A percentile compares a stretch with the other conserved stretches of the same genome.
phyloP scores from a whole-genome alignment of 2,329 filamentous ascomycete species.

The Elsinoe arachidis region DNA sequence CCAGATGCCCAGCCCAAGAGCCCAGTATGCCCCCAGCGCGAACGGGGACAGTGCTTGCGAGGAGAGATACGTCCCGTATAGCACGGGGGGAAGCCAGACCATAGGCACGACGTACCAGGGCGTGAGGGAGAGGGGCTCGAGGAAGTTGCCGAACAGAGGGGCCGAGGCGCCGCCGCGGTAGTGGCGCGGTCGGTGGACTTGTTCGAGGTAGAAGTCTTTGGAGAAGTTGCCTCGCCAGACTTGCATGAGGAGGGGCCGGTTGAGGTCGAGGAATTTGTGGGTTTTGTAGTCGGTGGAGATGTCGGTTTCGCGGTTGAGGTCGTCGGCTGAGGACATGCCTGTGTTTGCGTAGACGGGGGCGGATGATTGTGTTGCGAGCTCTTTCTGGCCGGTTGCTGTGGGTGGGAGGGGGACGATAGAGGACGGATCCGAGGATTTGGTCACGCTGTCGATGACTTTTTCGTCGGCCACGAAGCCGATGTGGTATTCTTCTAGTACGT shows the following conservation, averaged over 20 bases:
- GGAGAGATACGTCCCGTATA: conserved; percentile 63
- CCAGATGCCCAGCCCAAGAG: conserved; percentile 70
- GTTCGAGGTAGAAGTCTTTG: conserved; percentile 95
- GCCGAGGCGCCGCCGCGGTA: conserved; percentile 91
- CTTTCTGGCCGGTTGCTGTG: conserved; percentile 38
- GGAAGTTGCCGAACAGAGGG: conserved; percentile 91
- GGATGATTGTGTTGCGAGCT: conserved; percentile 39
- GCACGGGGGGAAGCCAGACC: conserved; percentile 73
- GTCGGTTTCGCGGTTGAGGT: conserved; percentile 81
- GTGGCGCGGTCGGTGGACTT: conserved; percentile 90
- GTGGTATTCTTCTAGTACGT: conserved; percentile 79
- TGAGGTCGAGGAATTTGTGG: conserved; percentile 90
- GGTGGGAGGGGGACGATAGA: conserved; percentile 47
- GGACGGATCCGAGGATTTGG: conserved; percentile 39
- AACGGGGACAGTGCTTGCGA: conserved; percentile 48
- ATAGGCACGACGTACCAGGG: conserved; percentile 85
- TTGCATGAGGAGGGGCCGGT: conserved; percentile 74
- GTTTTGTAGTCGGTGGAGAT: conserved; percentile 65
- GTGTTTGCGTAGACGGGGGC: conserved; percentile 51
- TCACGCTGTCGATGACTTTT: conserved; percentile 44
- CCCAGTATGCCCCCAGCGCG: conserved; percentile 51
- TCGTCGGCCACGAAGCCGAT: conserved; percentile 69
- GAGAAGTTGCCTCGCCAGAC: conserved; percentile 80
- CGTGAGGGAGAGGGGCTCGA: conserved; percentile 94
- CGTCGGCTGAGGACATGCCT: conserved; percentile 82